phyloP scores from a whole-genome alignment of 1,284 basidiomycete species.

The Coniferiporia weirii region DNA sequence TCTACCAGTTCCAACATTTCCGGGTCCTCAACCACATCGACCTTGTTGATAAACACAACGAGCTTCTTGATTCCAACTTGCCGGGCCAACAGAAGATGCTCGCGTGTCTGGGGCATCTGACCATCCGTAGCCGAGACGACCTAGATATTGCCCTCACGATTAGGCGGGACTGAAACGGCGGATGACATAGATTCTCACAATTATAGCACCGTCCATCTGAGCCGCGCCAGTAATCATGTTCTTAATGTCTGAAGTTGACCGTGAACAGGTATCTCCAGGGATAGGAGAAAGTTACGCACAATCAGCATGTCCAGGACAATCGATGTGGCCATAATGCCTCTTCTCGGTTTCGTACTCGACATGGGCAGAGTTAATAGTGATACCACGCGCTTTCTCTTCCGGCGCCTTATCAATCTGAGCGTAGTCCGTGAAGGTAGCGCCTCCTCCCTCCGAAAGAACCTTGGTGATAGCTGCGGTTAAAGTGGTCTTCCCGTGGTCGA shows the following conservation, averaged over 20 bases:
- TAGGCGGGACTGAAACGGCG: not conserved
- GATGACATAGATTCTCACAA: constrained; percentile 36
- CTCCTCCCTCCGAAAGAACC: constrained; percentile 76
- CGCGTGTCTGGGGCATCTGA: constrained; percentile 99
- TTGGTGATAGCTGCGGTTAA: constrained; percentile 99
- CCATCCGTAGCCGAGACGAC: constrained; percentile 98
- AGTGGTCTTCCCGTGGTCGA: constrained; percentile 96
- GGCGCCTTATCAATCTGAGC: constrained; percentile 99
- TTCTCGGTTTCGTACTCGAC: constrained; percentile 95
- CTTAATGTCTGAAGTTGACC: constrained; percentile 65
- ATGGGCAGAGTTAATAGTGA: constrained; percentile 94
- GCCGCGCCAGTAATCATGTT: constrained; percentile 99
- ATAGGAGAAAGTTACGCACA: constrained; percentile 44
- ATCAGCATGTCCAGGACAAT: constrained; percentile 95
- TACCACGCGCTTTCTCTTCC: constrained; percentile 99
- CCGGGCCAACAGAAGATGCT: constrained; percentile 95
- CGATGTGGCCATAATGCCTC: constrained; percentile 98
- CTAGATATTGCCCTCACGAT: constrained; percentile 19
- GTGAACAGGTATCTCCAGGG: constrained; percentile 3
- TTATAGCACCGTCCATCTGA: constrained; percentile 97
- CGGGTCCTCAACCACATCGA: constrained; percentile 93
- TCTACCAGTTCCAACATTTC: constrained; percentile 99
- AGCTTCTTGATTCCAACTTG: constrained; percentile 99
- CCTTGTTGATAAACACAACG: constrained; percentile 99
- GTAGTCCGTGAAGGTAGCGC: constrained; percentile 97